Base-by-base conservation (phyloP, 257 asterid species). In the Nicotiana otophora region DNA sequence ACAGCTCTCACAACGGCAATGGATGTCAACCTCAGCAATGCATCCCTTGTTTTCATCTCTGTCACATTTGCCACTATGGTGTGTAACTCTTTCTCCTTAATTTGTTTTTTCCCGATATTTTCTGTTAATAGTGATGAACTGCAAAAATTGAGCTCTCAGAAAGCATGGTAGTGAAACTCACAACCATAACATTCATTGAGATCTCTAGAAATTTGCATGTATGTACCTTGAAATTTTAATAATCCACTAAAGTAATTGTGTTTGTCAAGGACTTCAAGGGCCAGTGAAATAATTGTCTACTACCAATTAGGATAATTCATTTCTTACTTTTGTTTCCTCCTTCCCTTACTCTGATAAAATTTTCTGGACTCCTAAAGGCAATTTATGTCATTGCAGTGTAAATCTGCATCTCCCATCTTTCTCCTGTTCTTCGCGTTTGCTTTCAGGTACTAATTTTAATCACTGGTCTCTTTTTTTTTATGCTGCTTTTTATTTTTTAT, bases 61-160 rank as follows among this genome's bases (percentile, higher is more conserved):
- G 98, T 96, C 82, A 96, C 99, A 84, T 96, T 95, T 84, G 99
- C 98, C 85, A 96, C 99, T 20, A 96, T 96, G 99, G 99, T 96
- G 80, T 28, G 96, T 91, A 86, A 53, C 84, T 65, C 4, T 48
- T 74, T 74, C 3, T 74, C 63, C 15, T 51, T 4, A 51, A 26
- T 15, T 7, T 48, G 1, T 51, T 48, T 26, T 14, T 2, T 48
- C 15, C 62, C 6, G 10, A 72, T 10, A 7, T 5, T 23, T 74
- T 26, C 5, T 15, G 42, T 74, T 26, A 8, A 15, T 48, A 26
- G 39, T 15, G 12, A 26, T 23, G 5, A 8, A 72, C 20, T 26
- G 80, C 8, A 1, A 74, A 26, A 74, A 0, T 15, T 51, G 39
- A 3, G 42, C 26, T 15, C 4, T 23, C 14, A 23, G 61, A 26